Evolutionary conservation across 1,284 basidiomycete genomes (phyloP).

Genomic region (Trametes hirsuta): DNA sequence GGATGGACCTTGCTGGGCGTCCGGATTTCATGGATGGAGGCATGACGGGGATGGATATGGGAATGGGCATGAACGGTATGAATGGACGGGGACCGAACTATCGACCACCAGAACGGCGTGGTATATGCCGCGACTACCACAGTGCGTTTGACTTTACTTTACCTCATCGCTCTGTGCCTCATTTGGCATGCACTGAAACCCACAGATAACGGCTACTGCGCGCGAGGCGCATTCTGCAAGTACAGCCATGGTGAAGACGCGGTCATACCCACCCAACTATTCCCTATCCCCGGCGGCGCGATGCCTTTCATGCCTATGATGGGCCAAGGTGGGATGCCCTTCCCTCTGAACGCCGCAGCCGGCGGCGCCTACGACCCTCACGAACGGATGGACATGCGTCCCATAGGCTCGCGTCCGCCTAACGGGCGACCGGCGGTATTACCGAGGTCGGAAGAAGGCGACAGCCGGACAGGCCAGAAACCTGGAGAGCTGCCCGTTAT

Average conservation of each 20-base stretch:
- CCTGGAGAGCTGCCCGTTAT: slow-evolving; percentile 78
- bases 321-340: slow-evolving; percentile 41
- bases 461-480: slow-evolving; percentile 43
- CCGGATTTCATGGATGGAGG: slow-evolving; percentile 37
- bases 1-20: slow-evolving; percentile 32
- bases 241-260: slow-evolving; percentile 89
- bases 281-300: slow-evolving; percentile 51
- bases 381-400: slow-evolving; percentile 78
- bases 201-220: slow-evolving; percentile 87
- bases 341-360: slow-evolving; percentile 42
- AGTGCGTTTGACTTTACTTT: slow-evolving; percentile 58
- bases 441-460: slow-evolving; percentile 52
- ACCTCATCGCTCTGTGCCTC: not conserved
- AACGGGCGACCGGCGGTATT: slow-evolving; percentile 59
- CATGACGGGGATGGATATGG: slow-evolving; percentile 39
- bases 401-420: slow-evolving; percentile 39
- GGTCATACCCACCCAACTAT: slow-evolving; percentile 68
- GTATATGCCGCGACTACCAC: slow-evolving; percentile 87
- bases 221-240: slow-evolving; percentile 88
- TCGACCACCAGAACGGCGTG: slow-evolving; percentile 69
- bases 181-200: not conserved
- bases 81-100: slow-evolving; percentile 60
- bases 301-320: slow-evolving; percentile 71
- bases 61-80: slow-evolving; percentile 42
- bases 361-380: slow-evolving; percentile 73